Evolutionary conservation across 257 asterid species (phyloP), one percentile per base, ranked within the genome.

Genomic region (Eucommia ulmoides): DNA sequence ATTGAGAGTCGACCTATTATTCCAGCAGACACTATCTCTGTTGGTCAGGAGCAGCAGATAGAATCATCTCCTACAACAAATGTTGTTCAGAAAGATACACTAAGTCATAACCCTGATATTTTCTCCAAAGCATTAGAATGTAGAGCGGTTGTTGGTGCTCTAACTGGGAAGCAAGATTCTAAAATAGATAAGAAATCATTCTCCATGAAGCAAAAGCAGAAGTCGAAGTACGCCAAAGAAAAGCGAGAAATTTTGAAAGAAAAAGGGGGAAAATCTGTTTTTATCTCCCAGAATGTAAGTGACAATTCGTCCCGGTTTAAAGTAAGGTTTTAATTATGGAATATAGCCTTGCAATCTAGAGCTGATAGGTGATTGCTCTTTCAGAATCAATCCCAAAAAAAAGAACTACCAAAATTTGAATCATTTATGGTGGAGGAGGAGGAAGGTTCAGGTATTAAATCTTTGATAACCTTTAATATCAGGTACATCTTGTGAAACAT

Each of bases 361-460:
- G 23, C 35, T 35, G 55, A 50, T 60, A 49, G 8, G 53, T 54
- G 17, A 54, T 55, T 74, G 59, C 56, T 62, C n/a, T 68, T 63
- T 49, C 65, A 82, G 97, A 74, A 71, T 23, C 68, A 56, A 46
- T 53, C 16, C 38, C 69, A 72, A 52, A 64, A 67, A 59, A 74
- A 65, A 59, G 59, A 66, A 53, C 64, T 80, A 48, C 98, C 98
- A 2, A 70, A 73, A 21, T 78, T 89, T 19, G 85, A 78, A 72
- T 71, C 74, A 19, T 89, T 59, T 65, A 33, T 69, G 54, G 80
- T 79, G 57, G 94, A 85, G 72, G 85, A 80, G 58, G 88, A 82
- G 72, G 96, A 85, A 82, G 97, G 97, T 53, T 82, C 97, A 76
- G 97, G 96, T 89, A 69, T 58, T 53, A 57, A 26, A 26, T 0